Percentiles rank a stretch among this genome's conserved stretches.
Conservation (phyloP, 192 early-diverging fungal species). For the Oehlia diaphana region DNA sequence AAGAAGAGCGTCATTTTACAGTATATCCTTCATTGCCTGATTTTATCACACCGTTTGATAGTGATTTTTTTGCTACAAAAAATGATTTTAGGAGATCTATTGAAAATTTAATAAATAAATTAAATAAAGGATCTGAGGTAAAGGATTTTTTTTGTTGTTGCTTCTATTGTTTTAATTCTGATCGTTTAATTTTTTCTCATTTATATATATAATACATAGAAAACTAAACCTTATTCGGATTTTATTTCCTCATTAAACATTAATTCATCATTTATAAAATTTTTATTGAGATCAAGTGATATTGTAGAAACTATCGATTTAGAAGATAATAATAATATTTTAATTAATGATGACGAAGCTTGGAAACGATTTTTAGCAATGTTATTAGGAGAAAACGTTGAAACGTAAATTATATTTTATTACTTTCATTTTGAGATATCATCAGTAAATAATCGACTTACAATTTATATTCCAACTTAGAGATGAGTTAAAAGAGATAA, state of each 20-base stretch:
- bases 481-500: slow-evolving; percentile 1
- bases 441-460: too few relatives aligned
- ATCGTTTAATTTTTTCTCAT: background rate
- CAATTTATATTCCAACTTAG: background rate
- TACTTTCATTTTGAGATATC: background rate
- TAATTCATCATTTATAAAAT: slow-evolving; percentile 11
- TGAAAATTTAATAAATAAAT: background rate
- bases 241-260: slow-evolving; percentile 17
- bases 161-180: background rate
- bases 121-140: background rate
- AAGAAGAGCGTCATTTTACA: slow-evolving; percentile 21
- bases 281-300: background rate
- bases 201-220: slow-evolving; percentile 5
- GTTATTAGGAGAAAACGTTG: slow-evolving; percentile 15
- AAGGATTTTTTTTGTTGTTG: background rate
- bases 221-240: slow-evolving; percentile 1
- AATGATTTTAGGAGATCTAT: slow-evolving; percentile 6
- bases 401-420: slow-evolving; percentile 2
- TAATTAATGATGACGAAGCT: background rate
- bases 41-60: slow-evolving; percentile 20
- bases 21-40: background rate
- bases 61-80: slow-evolving; percentile 24
- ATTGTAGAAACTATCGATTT: background rate
- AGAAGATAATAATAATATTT: background rate
- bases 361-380: background rate